These are phyloP conservation scores for Paramecium primaurelia DNA, from an alignment of 73 alveolate genomes.

Conservation along the genomic window DNA sequence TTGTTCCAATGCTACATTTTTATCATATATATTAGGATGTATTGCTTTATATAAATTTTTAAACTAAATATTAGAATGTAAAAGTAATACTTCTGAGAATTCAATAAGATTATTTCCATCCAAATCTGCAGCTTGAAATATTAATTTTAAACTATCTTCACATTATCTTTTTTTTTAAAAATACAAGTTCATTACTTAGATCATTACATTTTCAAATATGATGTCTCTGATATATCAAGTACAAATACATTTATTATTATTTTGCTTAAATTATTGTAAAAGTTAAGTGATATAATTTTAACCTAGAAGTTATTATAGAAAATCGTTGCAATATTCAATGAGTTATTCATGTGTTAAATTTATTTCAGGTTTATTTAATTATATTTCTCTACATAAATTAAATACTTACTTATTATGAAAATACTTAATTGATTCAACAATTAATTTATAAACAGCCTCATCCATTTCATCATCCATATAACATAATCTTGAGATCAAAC, in stretches of 20 bases:
- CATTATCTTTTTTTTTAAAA: conserved; percentile 13
- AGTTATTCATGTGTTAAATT: not conserved
- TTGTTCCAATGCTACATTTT: not conserved
- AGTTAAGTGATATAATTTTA: not conserved
- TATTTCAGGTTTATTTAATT: not conserved
- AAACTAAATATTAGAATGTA: not conserved
- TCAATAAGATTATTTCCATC: conserved; percentile 44
- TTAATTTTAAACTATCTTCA: conserved; percentile 14
- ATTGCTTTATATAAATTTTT: conserved; percentile 31
- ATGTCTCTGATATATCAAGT: not conserved
- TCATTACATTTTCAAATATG: not conserved
- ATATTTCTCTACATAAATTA: not conserved
- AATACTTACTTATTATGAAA: conserved; percentile 8
- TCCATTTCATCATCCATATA: conserved; percentile 48
- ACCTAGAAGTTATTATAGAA: not conserved
- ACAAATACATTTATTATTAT: not conserved
- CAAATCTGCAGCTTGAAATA: conserved; percentile 45
- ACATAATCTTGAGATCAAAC: not conserved
- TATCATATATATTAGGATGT: not conserved
- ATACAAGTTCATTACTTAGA: not conserved
- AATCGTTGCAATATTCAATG: not conserved
- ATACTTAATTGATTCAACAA: not conserved
- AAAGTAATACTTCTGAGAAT: conserved; percentile 5
- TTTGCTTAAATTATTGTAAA: not conserved
- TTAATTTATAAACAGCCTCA: not conserved